Evolutionary conservation across 2,329 filamentous ascomycete species (phyloP), one percentile per base, ranked within the genome.

Genomic region (Juglanconis juglandina): DNA sequence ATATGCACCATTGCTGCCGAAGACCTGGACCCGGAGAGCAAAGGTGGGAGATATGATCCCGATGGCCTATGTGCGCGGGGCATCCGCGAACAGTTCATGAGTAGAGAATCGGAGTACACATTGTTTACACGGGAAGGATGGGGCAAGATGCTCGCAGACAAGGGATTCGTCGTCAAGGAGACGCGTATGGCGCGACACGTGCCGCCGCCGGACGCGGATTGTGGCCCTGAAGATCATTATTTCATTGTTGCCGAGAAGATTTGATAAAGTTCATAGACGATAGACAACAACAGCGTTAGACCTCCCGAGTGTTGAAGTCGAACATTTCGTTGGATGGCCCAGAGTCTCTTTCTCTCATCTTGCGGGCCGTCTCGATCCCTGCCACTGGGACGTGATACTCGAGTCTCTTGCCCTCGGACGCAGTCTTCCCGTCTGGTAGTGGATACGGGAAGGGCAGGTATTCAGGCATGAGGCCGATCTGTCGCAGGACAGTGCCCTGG

Each of bases 331-430:
- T 90, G 67, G 68, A 86, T 68, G 59, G 73, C 71, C 73, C 78
- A 70, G 74, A 80, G 72, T 73, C 84, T 74, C 72, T 76, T 70
- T 77, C 85, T 68, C 60, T 73, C 73, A 71, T 76, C 75, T 75
- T 82, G 57, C 54, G 76, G 62, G 68, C 81, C 64, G 79, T 81
- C 65, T 88, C 83, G 0, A 72, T 71, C 0, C 87, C 87, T 0
- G 79, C 81, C 0, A 82, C 82, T 0, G 87, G 87, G n/a, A 90
- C 73, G 2, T 76, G 76, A 54, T 87, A 87, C 69, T 90, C 86
- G 30, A 75, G 71, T 37, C 64, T 68, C 54, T 72, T 73, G 0
- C 70, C 74, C 0, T 72, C 53, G 0, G 64, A 68, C 0, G 76
- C 71, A 10, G 53, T 59, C 42, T 65, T 68, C 13, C 75, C 78